These are phyloP conservation scores for Tricholoma sp. DNA, from an alignment of 768 basidiomycete genomes.

Conservation along the genomic window DNA sequence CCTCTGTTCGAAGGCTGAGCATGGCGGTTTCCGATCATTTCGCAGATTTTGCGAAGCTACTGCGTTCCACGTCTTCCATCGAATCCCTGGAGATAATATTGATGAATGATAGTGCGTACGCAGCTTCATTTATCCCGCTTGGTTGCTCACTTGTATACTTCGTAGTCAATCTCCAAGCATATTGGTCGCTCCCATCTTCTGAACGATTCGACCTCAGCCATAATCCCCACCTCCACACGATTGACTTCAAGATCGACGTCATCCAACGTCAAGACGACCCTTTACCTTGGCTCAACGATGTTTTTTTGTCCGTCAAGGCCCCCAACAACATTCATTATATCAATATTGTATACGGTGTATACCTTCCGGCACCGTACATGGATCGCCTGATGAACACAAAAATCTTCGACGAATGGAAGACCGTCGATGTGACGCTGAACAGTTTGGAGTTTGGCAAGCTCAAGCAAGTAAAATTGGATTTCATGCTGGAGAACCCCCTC, in stretches of 20 bases:
- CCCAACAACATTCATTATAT: slow-evolving; percentile 14
- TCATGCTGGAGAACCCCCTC: slow-evolving; percentile 25
- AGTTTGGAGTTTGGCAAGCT: slow-evolving; percentile 17
- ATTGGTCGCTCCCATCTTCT: slow-evolving; percentile 13
- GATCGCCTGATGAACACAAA: slow-evolving; percentile 20
- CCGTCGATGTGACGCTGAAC: slow-evolving; percentile 20
- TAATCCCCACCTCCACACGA: slow-evolving; percentile 15
- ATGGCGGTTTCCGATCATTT: slow-evolving; percentile 23
- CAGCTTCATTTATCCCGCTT: neutral
- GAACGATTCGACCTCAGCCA: slow-evolving; percentile 20
- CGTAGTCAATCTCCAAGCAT: slow-evolving; percentile 11
- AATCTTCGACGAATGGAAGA: slow-evolving; percentile 21
- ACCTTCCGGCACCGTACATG: slow-evolving; percentile 26
- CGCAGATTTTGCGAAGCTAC: slow-evolving; percentile 17
- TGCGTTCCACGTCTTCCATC: slow-evolving; percentile 17
- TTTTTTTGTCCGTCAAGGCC: slow-evolving; percentile 17
- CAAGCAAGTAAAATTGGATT: slow-evolving; percentile 20
- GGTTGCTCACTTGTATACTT: neutral
- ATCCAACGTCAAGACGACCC: slow-evolving; percentile 23
- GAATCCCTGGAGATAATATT: slow-evolving; percentile 19
- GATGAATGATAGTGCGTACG: slow-evolving; percentile 19
- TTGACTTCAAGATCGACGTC: slow-evolving; percentile 22
- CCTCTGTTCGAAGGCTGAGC: slow-evolving; percentile 17
- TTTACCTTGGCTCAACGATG: slow-evolving; percentile 20
- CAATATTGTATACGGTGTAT: slow-evolving; percentile 20